These are phyloP conservation scores for Ophiostoma fasciatum DNA, from an alignment of 2,329 filamentous ascomycete genomes.

Conservation along the genomic window DNA sequence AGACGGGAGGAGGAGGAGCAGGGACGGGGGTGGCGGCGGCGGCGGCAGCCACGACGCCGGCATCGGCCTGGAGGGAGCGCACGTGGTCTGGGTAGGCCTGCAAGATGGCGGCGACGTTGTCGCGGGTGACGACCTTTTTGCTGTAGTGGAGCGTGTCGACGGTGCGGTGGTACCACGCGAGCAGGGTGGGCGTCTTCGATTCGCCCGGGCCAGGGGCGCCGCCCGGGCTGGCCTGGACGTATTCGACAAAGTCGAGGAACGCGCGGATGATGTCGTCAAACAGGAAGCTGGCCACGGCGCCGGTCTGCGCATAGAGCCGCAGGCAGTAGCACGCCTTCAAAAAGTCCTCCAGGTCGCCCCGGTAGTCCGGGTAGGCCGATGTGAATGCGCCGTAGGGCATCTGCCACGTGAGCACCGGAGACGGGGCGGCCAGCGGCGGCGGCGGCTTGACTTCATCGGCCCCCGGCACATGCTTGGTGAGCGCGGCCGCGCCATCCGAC, in stretches of 20 bases:
- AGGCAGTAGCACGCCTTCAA: slow-evolving; percentile 27
- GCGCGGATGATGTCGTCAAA: slow-evolving; percentile 38
- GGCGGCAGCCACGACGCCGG: background rate
- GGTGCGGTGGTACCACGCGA: slow-evolving; percentile 26
- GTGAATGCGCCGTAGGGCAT: slow-evolving; percentile 24
- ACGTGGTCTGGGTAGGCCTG: slow-evolving; percentile 9
- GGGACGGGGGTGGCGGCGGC: too few relatives aligned
- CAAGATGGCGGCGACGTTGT: slow-evolving; percentile 8
- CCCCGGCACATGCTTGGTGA: too few relatives aligned
- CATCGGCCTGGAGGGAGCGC: background rate
- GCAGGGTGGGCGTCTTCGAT: slow-evolving; percentile 1
- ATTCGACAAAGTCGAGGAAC: slow-evolving; percentile 28
- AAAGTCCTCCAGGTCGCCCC: slow-evolving; percentile 26
- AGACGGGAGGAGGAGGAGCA: too few relatives aligned
- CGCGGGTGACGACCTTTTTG: slow-evolving; percentile 14
- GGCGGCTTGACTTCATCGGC: too few relatives aligned
- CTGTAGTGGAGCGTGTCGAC: slow-evolving; percentile 13
- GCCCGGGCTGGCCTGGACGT: slow-evolving; percentile 17
- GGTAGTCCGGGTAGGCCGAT: slow-evolving; percentile 27
- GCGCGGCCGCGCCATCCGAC: too few relatives aligned
- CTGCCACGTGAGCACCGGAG: slow-evolving; percentile 5
- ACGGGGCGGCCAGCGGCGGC: background rate
- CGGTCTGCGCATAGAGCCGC: slow-evolving; percentile 23
- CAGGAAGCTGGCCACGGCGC: slow-evolving; percentile 25
- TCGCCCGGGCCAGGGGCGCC: too few relatives aligned